Base-by-base conservation (phyloP, 2,329 filamentous ascomycete genomes). In the Aspergillus novoparasiticus region DNA sequence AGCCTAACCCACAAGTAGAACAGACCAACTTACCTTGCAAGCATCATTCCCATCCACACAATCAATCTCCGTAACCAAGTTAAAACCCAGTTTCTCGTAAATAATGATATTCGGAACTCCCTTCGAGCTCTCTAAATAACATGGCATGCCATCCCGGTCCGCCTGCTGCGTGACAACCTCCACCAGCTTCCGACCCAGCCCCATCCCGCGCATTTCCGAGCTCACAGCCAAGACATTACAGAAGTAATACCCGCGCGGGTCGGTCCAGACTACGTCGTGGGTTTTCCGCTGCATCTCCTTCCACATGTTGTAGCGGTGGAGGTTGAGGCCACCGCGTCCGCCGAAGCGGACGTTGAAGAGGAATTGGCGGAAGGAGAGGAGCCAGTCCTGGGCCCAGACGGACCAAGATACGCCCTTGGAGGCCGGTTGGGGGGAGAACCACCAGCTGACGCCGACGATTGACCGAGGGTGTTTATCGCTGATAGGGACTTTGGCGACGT, bases 151-250 rank as follows among this genome's bases (percentile, higher is more conserved):
- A 72, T 92, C 87, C 6, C 76, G 76, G 74, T 93, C 90, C 11
- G 90, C 90, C 70, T 79, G 79, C 46, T 84, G 80, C 19, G 88
- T 87, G 8, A 92, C 88, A 50, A 83, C 81, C 68, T 87, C 81
- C 78, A 92, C 89, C 69, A 92, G 76, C 65, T 83, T 81, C 64
- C 85, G 86, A 0, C 89, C 90, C 2, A 92, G 84, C 0, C 90
- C 90, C 69, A 83, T 85, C 0, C 89, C 88, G 72, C 92, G 89
- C 36, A 83, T 83, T 56, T 87, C 84, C 0, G 89, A 88, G 19
- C 86, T 74, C 1, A 92, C 89, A 0, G 89, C 89, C 70, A 92
- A 86, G 64, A 92, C 90, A 71, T 92, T 93, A 67, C 90, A 89
- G 68, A 92, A 92, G 71, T 91, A 92, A 71, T 92, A 92, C 0